phyloP scores from a whole-genome alignment of 2,329 filamentous ascomycete species.

The Endothia cerciana region DNA sequence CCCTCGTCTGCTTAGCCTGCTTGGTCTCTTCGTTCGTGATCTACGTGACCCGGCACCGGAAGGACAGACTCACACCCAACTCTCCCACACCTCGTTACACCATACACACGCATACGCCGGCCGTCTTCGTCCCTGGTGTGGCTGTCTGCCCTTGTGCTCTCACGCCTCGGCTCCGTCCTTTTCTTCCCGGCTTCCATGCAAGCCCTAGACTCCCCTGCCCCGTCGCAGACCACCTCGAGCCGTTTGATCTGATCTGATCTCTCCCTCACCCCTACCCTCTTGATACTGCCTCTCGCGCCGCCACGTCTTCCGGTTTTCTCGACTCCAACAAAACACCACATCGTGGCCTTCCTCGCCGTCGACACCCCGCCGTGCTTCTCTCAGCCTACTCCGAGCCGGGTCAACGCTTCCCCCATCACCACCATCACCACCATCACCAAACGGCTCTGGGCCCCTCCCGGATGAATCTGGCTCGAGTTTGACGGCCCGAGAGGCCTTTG shows the following conservation, averaged over 20 bases:
- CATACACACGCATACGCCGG: not conserved
- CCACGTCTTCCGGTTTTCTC: conserved; percentile 5
- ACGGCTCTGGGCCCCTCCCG: conserved; percentile 33
- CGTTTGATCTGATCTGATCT: conserved; percentile 28
- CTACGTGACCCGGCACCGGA: conserved; percentile 17
- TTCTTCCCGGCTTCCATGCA: conserved; percentile 12
- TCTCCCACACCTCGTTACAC: not conserved
- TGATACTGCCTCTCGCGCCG: not conserved
- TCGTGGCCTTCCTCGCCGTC: conserved; percentile 18
- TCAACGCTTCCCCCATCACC: not conserved
- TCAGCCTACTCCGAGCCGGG: not conserved
- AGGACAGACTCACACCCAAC: not conserved
- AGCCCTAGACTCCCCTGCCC: conserved; percentile 19
- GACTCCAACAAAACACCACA: conserved; percentile 22
- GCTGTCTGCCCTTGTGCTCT: not conserved
- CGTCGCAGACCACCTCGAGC: conserved; percentile 23
- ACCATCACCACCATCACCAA: not conserved
- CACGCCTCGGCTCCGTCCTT: not conserved
- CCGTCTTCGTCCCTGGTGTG: not conserved
- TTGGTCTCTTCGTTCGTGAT: conserved; percentile 25
- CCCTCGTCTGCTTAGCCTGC: too few species aligned
- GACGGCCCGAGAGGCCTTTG: conserved; percentile 45
- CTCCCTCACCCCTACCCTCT: conserved; percentile 15
- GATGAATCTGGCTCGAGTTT: conserved; percentile 45
- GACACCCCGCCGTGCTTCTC: not conserved